These are phyloP conservation scores for Tarenaya hassleriana DNA, from an alignment of 345 rosid genomes.

Conservation along the genomic window DNA sequence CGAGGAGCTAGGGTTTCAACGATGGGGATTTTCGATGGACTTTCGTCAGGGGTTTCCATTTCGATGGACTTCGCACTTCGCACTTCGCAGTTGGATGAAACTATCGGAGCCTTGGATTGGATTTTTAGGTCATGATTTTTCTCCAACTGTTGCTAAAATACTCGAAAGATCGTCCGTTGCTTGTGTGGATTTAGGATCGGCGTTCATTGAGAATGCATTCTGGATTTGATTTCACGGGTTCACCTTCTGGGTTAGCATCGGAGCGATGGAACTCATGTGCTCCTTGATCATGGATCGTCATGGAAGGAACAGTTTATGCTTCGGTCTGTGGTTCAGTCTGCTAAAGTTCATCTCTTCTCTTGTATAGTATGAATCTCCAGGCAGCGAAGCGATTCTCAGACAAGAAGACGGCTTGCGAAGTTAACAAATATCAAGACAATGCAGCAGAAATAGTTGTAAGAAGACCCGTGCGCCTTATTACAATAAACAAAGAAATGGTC, in stretches of 20 bases:
- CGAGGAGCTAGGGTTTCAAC: constrained; percentile 17
- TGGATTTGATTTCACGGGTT: constrained; percentile 6
- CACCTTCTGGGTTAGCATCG: not conserved
- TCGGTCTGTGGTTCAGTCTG: constrained; percentile 15
- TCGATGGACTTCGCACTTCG: not conserved
- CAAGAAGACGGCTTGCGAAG: constrained; percentile 13
- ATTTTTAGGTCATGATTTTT: not conserved
- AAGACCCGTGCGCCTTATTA: constrained; percentile 14
- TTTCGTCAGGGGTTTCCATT: not conserved
- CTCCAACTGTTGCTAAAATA: not conserved
- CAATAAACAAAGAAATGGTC: constrained; percentile 11
- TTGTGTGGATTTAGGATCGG: constrained; percentile 3
- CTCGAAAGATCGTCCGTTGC: constrained; percentile 1
- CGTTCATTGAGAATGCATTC: not conserved
- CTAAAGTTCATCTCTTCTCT: constrained; percentile 22
- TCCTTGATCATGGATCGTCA: constrained; percentile 22
- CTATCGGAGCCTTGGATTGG: constrained; percentile 3
- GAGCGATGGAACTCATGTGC: constrained; percentile 15
- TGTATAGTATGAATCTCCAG: constrained; percentile 26
- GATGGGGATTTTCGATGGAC: not conserved
- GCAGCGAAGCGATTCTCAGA: constrained; percentile 25
- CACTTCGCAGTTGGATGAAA: not conserved
- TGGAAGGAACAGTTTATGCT: constrained; percentile 17
- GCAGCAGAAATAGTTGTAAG: constrained; percentile 19
- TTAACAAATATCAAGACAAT: constrained; percentile 11